Evolutionary conservation across 352 stramenopile species (phyloP).

Genomic region (Phytophthora citricola): DNA sequence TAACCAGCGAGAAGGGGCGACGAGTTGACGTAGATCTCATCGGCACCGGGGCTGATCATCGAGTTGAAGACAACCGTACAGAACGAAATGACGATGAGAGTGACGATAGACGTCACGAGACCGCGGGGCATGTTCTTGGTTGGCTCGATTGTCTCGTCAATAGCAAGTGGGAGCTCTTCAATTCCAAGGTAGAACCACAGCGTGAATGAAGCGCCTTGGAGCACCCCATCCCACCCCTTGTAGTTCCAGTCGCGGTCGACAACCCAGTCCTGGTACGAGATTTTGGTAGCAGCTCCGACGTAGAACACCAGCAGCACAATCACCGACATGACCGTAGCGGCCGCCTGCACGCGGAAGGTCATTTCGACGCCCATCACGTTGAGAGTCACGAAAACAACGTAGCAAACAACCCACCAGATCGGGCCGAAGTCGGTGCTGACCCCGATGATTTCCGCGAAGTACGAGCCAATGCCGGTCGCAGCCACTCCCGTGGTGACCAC

Average conservation of each 20-base stretch:
- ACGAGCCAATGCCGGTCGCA: slow-evolving; percentile 63
- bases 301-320: slow-evolving; percentile 65
- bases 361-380: slow-evolving; percentile 66
- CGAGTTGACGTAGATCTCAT: slow-evolving; percentile 47
- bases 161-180: slow-evolving; percentile 65
- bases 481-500: slow-evolving; percentile 60
- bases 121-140: slow-evolving; percentile 67
- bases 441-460: slow-evolving; percentile 59
- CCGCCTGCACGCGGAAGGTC: slow-evolving; percentile 68
- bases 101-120: slow-evolving; percentile 55
- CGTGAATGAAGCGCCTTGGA: slow-evolving; percentile 64
- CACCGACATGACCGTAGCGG: slow-evolving; percentile 59
- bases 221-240: slow-evolving; percentile 51
- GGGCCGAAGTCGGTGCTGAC: slow-evolving; percentile 42
- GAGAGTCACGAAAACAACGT: slow-evolving; percentile 61
- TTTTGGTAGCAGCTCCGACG: slow-evolving; percentile 49
- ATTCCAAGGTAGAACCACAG: slow-evolving; percentile 77
- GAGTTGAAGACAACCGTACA: slow-evolving; percentile 70
- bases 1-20: slow-evolving; percentile 64
- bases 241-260: slow-evolving; percentile 65
- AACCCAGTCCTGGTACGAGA: slow-evolving; percentile 64
- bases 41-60: slow-evolving; percentile 56
- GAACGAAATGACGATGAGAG: slow-evolving; percentile 62
- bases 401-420: slow-evolving; percentile 65
- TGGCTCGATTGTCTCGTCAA: slow-evolving; percentile 70